phyloP scores from a whole-genome alignment of 192 early-diverging fungal genomes.

The Thoreauomyces humboldtii region DNA sequence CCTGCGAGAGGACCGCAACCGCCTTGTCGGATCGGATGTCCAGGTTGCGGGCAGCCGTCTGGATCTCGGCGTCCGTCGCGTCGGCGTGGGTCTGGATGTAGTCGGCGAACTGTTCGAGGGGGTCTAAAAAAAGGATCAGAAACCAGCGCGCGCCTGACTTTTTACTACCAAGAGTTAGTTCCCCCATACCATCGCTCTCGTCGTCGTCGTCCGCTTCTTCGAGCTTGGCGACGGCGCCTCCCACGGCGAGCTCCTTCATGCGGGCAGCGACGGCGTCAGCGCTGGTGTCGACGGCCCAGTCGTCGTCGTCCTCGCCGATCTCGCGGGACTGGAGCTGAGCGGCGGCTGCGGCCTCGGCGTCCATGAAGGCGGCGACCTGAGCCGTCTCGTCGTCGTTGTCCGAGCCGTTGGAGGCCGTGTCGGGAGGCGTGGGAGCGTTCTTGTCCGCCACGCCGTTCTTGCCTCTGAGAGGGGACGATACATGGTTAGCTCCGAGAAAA shows the following conservation, averaged over 20 bases:
- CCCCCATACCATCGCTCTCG: slow-evolving; percentile 44
- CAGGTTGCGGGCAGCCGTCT: slow-evolving; percentile 75
- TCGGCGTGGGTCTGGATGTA: slow-evolving; percentile 62
- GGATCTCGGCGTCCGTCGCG: slow-evolving; percentile 56
- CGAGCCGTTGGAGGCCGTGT: slow-evolving; percentile 43
- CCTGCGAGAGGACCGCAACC: slow-evolving; percentile 74
- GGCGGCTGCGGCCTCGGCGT: slow-evolving; percentile 65
- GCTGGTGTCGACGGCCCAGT: slow-evolving; percentile 75
- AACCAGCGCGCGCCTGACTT: no score
- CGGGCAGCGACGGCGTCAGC: slow-evolving; percentile 74
- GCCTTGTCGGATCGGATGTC: slow-evolving; percentile 79
- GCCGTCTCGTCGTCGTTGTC: slow-evolving; percentile 61
- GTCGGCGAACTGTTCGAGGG: slow-evolving; percentile 76
- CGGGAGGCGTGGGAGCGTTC: slow-evolving; percentile 36
- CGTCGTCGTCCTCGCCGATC: slow-evolving; percentile 65
- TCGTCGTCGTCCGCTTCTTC: slow-evolving; percentile 58
- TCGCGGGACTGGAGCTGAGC: slow-evolving; percentile 33
- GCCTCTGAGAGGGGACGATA: no score
- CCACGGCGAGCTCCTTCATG: slow-evolving; percentile 62
- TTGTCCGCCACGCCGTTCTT: slow-evolving; percentile 11
- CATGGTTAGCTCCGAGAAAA: neutral
- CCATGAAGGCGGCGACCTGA: slow-evolving; percentile 65
- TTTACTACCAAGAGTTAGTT: no score
- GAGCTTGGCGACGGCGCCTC: slow-evolving; percentile 47
- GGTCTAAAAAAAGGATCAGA: slow-evolving; percentile 30